A percentile compares a stretch with the other conserved stretches of the same genome.
phyloP scores from a whole-genome alignment of 495 filamentous ascomycete species.

The Tuber indicum region DNA sequence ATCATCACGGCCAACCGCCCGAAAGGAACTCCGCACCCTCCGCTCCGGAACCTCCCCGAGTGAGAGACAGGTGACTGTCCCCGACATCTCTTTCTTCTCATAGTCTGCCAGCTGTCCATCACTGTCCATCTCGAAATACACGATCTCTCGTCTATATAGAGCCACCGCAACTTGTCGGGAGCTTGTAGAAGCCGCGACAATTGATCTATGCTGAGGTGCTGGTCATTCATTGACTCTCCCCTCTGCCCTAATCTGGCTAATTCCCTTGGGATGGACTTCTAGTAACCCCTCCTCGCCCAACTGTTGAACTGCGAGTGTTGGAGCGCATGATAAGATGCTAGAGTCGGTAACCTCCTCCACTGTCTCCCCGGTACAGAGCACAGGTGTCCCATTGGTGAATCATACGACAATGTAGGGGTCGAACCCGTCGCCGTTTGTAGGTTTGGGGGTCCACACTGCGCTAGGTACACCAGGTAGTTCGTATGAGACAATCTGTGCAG shows the following conservation, averaged over 20 bases:
- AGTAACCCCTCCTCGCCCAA: conserved; percentile 87
- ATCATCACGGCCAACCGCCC: conserved; percentile 95
- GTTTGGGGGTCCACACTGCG: conserved; percentile 90
- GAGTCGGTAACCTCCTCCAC: conserved; percentile 93
- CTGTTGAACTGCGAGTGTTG: conserved; percentile 87
- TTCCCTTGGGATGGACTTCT: conserved; percentile 94
- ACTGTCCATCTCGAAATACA: conserved; percentile 93
- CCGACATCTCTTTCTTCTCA: conserved; percentile 89
- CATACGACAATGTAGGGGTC: conserved; percentile 73
- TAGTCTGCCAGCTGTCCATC: conserved; percentile 89
- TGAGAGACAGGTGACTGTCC: conserved; percentile 85
- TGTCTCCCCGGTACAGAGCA: conserved; percentile 89
- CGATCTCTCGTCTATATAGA: conserved; percentile 88
- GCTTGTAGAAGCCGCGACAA: conserved; percentile 93
- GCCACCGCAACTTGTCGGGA: conserved; percentile 88
- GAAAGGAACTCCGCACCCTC: conserved; percentile 71
- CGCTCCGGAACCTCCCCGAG: conserved; percentile 92
- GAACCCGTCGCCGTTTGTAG: conserved; percentile 71
- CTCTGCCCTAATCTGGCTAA: conserved; percentile 76
- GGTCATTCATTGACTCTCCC: conserved; percentile 90
- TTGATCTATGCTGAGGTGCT: conserved; percentile 83
- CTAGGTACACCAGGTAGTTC: conserved; percentile 78
- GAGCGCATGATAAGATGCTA: conserved; percentile 76
- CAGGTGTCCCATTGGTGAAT: conserved; percentile 66
- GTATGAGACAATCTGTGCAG: conserved; percentile 88